Base-by-base conservation (phyloP, 2,329 filamentous ascomycete species). In the Whalleya microplaca region DNA sequence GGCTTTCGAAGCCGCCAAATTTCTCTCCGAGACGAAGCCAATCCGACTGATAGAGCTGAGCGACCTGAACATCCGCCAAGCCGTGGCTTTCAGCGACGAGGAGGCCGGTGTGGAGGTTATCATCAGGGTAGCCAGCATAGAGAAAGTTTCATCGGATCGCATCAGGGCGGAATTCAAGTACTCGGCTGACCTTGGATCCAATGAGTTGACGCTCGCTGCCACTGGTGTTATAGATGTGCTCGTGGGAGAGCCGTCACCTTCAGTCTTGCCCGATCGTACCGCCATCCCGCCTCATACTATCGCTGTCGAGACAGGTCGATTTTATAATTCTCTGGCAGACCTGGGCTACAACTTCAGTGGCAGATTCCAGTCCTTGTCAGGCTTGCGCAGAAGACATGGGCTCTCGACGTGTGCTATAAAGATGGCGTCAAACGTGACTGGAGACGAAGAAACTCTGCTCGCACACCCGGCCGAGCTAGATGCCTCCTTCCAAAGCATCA, bases 101-200 rank as follows among this genome's bases (percentile, higher is more conserved):
- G 45, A 52, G 3, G 27, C 51, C 1, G 45, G 45, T 3, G 42
- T 58, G 2, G 58, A 61, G 43, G 41, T 23, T 9, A 43, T 61
- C 29, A 27, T 58, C 20, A 53, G 55, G 1, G 2, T 58, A 12
- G 51, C 48, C 1, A 18, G 51, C 23, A 55, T 55, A 37, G 41
- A 18, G 18, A 45, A 4, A 37, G 19, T 19, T 14, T 19, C 2
- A 45, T 60, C 27, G 19, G 21, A 1, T n/a, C n/a, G n/a, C n/a
- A n/a, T n/a, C n/a, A n/a, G n/a, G n/a, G 58, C 54, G 3, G 27
- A 45, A 12, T 60, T 56, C 21, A 49, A 41, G 9, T 56, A 51
- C 40, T n/a, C 51, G 42, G 53, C 48, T n/a, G 7, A n/a, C 58
- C 1, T 14, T 19, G 2, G 21, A 41, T 45, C 19, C 45, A 42